Base-by-base conservation (phyloP, 2,329 filamentous ascomycete species). In the Epichloe baconii region DNA sequence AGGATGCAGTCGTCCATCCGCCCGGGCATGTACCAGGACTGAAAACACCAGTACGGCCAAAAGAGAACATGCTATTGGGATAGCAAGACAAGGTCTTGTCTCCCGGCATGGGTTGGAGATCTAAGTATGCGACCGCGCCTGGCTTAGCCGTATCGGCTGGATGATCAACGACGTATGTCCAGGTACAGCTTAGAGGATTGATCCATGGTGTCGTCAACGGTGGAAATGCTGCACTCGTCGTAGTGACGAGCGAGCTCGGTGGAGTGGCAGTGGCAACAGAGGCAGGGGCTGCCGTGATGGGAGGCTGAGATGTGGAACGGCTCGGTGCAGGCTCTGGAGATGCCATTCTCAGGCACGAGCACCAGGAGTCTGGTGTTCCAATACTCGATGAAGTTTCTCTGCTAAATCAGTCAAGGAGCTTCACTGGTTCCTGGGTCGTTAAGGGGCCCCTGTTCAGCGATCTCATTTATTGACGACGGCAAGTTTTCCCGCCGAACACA, bases 51-150 rank as follows among this genome's bases (percentile, higher is more conserved):
- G 66, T 69, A 19, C 63, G 61, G 12, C 60, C 63, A 14, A 61
- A 59, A 5, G 56, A 58, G 49, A 71, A 70, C 68, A 71, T 71
- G 55, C 64, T 64, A 37, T 67, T 60, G 1, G 68, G 68, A 52
- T 71, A 71, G 51, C 68, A 71, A 3, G 68, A 68, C 44, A 70
- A 56, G 2, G 66, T 68, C 34, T 59, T 67, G 6, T 66, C 66
- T 10, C 59, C 65, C n/a, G 61, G 52, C 19, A 64, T 59, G 7
- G 68, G 64, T 44, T 67, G 61, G 38, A 68, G 51, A 50, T 71
- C 68, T 14, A 71, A 56, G 59, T 63, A 70, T 31, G 67, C 68
- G 37, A 66, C 60, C 2, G 62, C 59, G 6, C 62, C 66, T 8
- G 57, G 55, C 26, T 56, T 55, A 3, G 56, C 62, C 43, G 57